Conservation (phyloP, 2,329 filamentous ascomycete species). For the Ophiostoma sp. region DNA sequence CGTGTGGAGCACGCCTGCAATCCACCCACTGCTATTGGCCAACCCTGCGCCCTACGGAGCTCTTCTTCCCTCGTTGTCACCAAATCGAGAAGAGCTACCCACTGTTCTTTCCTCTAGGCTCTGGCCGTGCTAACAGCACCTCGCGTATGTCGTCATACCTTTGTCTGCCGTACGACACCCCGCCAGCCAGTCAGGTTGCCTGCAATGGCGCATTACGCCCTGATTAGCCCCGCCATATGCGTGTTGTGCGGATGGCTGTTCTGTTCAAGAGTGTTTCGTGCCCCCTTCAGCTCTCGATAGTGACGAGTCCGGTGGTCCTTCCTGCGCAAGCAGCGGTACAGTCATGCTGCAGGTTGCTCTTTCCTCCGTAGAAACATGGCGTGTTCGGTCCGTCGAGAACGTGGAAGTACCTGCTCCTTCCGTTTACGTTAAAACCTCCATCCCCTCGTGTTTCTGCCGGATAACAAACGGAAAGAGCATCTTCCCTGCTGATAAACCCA, state of each 20-base stretch:
- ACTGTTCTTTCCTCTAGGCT: background rate
- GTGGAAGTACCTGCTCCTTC: background rate
- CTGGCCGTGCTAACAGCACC: background rate
- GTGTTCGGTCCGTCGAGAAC: background rate
- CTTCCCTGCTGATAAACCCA: constrained; percentile 11
- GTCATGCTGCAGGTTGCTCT: background rate
- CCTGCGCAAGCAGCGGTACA: background rate
- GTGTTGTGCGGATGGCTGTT: constrained; percentile 19
- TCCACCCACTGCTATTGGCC: constrained; percentile 15
- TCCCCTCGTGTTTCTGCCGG: background rate
- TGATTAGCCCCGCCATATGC: constrained; percentile 14
- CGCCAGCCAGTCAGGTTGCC: constrained; percentile 19
- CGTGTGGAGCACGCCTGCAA: constrained; percentile 17
- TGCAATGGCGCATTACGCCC: constrained; percentile 19
- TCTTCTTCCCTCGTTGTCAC: constrained; percentile 13
- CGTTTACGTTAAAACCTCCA: background rate
- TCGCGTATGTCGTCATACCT: constrained; percentile 22
- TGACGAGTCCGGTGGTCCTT: background rate
- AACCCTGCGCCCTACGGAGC: constrained; percentile 1
- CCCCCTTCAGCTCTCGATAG: background rate
- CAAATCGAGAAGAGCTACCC: background rate
- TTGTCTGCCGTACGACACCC: background rate
- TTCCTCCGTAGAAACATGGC: background rate
- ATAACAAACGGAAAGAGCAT: background rate
- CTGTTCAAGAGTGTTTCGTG: background rate